Evolutionary conservation across 1,284 basidiomycete species (phyloP).

Genomic region (Sporisorium scitamineum): DNA sequence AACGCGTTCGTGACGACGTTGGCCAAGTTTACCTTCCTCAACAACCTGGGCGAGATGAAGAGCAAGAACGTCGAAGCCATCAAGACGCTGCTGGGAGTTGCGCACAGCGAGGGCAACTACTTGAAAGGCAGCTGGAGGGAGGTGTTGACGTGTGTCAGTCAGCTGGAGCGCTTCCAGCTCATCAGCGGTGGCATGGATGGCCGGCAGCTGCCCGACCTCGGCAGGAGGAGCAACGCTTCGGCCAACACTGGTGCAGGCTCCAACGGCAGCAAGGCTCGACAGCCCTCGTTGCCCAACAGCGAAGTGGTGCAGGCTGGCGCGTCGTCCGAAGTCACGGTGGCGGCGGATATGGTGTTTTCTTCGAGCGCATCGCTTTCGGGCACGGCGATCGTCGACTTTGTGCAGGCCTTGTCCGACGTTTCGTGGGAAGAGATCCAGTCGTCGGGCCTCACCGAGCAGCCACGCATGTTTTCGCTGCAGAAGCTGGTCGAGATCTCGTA

Average conservation of each 20-base stretch:
- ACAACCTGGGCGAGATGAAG: slow-evolving; percentile 69
- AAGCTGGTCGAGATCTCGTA: slow-evolving; percentile 99
- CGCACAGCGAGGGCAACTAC: slow-evolving; percentile 68
- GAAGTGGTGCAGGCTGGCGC: slow-evolving; percentile 96
- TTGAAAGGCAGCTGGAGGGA: slow-evolving; percentile 68
- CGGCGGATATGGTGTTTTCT: slow-evolving; percentile 99
- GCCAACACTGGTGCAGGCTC: slow-evolving; percentile 18
- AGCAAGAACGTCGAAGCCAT: slow-evolving; percentile 69
- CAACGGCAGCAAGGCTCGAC: slow-evolving; percentile 17
- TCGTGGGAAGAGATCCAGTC: slow-evolving; percentile 99
- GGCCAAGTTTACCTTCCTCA: slow-evolving; percentile 69
- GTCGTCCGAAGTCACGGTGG: slow-evolving; percentile 97
- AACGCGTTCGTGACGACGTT: slow-evolving; percentile 69
- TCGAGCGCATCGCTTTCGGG: slow-evolving; percentile 92
- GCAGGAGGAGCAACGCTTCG: slow-evolving; percentile 72
- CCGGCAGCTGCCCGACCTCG: slow-evolving; percentile 80
- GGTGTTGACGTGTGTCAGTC: slow-evolving; percentile 67
- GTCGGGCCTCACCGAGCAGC: slow-evolving; percentile 86
- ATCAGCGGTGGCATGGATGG: slow-evolving; percentile 70
- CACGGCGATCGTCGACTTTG: slow-evolving; percentile 97
- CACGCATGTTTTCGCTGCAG: slow-evolving; percentile 95
- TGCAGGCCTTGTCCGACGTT: slow-evolving; percentile 92
- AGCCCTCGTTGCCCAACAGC: slow-evolving; percentile 76
- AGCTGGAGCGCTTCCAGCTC: slow-evolving; percentile 69
- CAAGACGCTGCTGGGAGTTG: slow-evolving; percentile 68